These are phyloP conservation scores for Meredithiella fracta DNA, from an alignment of 2,329 filamentous ascomycete genomes.

Conservation along the genomic window DNA sequence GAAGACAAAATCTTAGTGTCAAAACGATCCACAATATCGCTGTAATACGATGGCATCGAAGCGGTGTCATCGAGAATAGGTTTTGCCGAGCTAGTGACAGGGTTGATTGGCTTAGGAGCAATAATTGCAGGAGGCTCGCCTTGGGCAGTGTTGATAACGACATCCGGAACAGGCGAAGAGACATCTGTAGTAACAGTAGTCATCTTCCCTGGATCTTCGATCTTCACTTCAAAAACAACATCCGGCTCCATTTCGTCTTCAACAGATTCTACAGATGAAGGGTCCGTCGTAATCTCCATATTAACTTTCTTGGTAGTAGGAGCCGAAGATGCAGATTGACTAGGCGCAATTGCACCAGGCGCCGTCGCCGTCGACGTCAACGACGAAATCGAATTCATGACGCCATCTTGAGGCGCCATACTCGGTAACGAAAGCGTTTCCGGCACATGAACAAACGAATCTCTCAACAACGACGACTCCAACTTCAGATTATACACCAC, in stretches of 20 bases:
- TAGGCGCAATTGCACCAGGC: background rate
- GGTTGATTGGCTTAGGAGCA: slow-evolving; percentile 3
- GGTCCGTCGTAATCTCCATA: background rate
- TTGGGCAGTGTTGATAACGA: background rate
- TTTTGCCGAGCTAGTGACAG: background rate
- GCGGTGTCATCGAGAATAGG: slow-evolving; percentile 20
- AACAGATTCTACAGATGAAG: background rate
- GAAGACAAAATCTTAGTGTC: slow-evolving; percentile 86
- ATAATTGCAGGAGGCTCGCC: background rate
- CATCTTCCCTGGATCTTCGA: background rate
- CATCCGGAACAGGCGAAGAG: background rate
- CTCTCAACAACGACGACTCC: slow-evolving; percentile 83
- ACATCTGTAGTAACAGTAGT: background rate
- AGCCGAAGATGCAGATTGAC: background rate
- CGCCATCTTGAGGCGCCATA: slow-evolving; percentile 1
- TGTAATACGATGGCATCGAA: slow-evolving; percentile 81
- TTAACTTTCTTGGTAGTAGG: background rate
- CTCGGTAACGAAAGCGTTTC: slow-evolving; percentile 28
- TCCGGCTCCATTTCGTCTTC: too few relatives aligned
- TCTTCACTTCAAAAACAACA: too few relatives aligned
- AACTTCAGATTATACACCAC: slow-evolving; percentile 96
- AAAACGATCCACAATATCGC: slow-evolving; percentile 85
- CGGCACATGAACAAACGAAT: slow-evolving; percentile 78
- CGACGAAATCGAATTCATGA: background rate
- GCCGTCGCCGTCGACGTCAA: background rate